Evolutionary conservation across 352 stramenopile species (phyloP), one percentile per base, ranked within the genome.

Genomic region (Sclerospora graminicola): DNA sequence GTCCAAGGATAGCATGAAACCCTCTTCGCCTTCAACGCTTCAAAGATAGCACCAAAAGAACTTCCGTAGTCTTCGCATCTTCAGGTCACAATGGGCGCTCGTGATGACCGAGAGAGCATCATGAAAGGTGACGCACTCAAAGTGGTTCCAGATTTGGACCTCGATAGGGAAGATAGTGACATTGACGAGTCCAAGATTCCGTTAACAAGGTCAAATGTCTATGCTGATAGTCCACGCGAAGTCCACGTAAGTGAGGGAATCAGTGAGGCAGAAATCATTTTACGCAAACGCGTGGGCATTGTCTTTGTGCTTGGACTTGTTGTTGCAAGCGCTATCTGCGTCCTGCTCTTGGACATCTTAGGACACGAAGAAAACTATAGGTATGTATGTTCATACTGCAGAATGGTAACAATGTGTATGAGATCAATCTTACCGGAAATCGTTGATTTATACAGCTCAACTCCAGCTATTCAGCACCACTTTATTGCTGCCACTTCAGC

Each of bases 401-500:
- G n/a, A n/a, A n/a, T n/a, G n/a, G n/a, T n/a, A n/a, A 26, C 21
- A 26, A 26, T 44, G n/a, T n/a, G n/a, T n/a, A n/a, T n/a, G n/a
- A 10, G 6, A 23, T 10, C 30, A 13, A 0, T 41, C 23, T 38
- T 47, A 26, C 21, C 21, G 21, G 21, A 26, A 26, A 7, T 6
- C 21, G 28, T 15, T 32, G 16, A 36, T 10, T 11, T 38, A 9
- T 15, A n/a, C 23, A 87, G 79, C 32, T 79, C 76, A 1, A 57
- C 83, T 1, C 76, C 76, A 5, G 71, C 76, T 9, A 87, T 78
- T 18, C 74, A 89, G 41, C 73, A 84, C 26, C 78, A 78, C 10
- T 85, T 90, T 36, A 86, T 90, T 57, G 66, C 69, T 11, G 71
- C 76, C 10, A 89, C 74, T 19, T 78, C 74, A 0, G 59, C 76